phyloP scores from a whole-genome alignment of 176 grass and related monocot genomes.

The Chrysopogon serrulatus region DNA sequence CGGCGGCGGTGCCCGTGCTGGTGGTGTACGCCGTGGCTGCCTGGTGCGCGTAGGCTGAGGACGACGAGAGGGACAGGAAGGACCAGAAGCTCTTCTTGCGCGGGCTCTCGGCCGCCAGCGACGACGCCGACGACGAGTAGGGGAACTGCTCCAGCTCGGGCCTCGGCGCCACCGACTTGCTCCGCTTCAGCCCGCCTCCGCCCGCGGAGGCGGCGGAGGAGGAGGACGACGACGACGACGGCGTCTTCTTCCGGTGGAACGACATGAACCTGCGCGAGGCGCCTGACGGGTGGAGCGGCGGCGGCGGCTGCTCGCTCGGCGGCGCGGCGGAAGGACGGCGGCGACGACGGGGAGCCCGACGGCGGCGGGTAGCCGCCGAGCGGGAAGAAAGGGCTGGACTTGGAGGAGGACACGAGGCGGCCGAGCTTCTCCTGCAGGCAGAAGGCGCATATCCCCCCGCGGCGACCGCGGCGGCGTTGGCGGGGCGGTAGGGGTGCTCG shows the following conservation, averaged over 20 bases:
- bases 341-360: constrained; percentile 51
- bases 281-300: neutral
- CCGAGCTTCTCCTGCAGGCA: constrained; percentile 88
- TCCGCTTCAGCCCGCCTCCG: constrained; percentile 43
- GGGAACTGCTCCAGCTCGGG: constrained; percentile 33
- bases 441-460: constrained; percentile 68
- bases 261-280: constrained; percentile 27
- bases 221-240: neutral
- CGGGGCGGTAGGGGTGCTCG: constrained; percentile 62
- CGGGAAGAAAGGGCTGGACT: constrained; percentile 55
- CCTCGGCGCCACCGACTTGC: constrained; percentile 74
- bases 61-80: constrained; percentile 64
- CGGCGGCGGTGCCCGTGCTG: neutral
- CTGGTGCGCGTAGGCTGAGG: constrained; percentile 35
- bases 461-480: neutral
- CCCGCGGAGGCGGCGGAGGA: neutral
- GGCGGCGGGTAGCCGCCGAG: constrained; percentile 60
- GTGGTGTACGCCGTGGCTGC: neutral
- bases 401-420: constrained; percentile 68
- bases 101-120: constrained; percentile 55
- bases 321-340: constrained; percentile 47
- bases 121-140: constrained; percentile 10
- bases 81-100: constrained; percentile 98
- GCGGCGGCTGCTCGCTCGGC: constrained; percentile 15
- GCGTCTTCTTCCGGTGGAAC: constrained; percentile 34